Percentiles rank a stretch among this genome's conserved stretches.
Conservation (phyloP, 495 filamentous ascomycete species). For the Neurospora discreta region DNA sequence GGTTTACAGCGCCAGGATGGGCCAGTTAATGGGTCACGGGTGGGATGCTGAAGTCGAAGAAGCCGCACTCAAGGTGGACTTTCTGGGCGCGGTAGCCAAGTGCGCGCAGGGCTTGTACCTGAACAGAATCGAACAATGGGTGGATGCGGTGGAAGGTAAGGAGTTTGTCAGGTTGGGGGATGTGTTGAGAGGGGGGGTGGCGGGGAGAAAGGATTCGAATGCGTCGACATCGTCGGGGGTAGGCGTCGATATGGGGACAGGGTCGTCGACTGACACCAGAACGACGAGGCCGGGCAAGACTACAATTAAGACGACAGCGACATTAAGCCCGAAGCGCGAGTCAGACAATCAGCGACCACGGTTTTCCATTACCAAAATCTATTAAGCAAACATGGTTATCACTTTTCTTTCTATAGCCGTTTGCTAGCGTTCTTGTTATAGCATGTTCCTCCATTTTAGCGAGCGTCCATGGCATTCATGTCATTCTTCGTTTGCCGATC, state of each 20-base stretch:
- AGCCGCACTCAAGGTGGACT: constrained; percentile 16
- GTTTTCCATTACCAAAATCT: neutral
- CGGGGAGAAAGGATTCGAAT: neutral
- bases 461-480: neutral
- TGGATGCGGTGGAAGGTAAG: constrained; percentile 13
- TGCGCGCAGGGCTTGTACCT: constrained; percentile 17
- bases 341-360: neutral
- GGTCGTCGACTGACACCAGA: neutral
- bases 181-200: constrained; percentile 13
- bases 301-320: neutral
- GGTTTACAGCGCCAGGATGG: constrained; percentile 19
- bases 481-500: neutral
- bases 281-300: neutral
- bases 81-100: constrained; percentile 9
- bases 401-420: neutral
- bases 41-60: constrained; percentile 16
- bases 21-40: constrained; percentile 7
- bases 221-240: neutral
- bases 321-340: neutral
- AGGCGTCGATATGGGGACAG: too few relatives aligned
- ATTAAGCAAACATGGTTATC: neutral
- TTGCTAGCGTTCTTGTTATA: neutral
- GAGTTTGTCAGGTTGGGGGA: constrained; percentile 17
- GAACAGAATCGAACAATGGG: constrained; percentile 19
- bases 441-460: neutral